phyloP scores from a whole-genome alignment of 306 rosid species.

The Rosa persica region DNA sequence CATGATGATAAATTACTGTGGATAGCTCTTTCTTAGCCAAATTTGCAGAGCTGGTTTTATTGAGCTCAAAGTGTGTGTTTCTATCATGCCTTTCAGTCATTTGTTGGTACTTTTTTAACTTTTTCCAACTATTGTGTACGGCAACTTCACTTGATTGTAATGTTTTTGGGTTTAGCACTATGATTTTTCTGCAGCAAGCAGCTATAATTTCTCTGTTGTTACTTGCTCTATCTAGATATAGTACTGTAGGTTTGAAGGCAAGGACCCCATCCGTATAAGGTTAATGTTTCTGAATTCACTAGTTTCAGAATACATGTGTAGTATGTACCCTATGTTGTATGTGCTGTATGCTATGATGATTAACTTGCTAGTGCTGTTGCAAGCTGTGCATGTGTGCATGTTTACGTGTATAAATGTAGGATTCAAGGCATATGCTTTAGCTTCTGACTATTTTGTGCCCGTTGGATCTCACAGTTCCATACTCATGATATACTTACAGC shows the following conservation, averaged over 20 bases:
- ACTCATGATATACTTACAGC: slow-evolving; percentile 67
- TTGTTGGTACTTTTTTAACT: background rate
- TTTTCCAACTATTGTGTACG: background rate
- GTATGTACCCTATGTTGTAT: background rate
- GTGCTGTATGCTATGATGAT: background rate
- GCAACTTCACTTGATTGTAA: background rate
- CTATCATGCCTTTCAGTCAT: background rate
- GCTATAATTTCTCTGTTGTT: background rate
- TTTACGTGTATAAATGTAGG: slow-evolving; percentile 16
- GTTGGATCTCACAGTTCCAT: slow-evolving; percentile 55
- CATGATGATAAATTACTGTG: background rate
- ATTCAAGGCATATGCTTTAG: slow-evolving; percentile 27
- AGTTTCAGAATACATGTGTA: background rate
- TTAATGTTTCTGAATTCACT: background rate
- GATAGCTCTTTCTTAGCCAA: background rate
- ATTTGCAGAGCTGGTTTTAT: background rate
- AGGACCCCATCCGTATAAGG: background rate
- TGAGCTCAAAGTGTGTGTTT: background rate
- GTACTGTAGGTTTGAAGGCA: background rate
- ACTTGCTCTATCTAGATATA: background rate
- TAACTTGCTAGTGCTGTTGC: slow-evolving; percentile 7
- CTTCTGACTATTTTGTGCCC: slow-evolving; percentile 47
- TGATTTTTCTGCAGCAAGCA: background rate
- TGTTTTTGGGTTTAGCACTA: background rate
- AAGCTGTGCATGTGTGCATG: background rate